A percentile compares a stretch with the other conserved stretches of the same genome.
phyloP scores from a whole-genome alignment of 176 grass and related monocot species.

The Microstegium vimineum region DNA sequence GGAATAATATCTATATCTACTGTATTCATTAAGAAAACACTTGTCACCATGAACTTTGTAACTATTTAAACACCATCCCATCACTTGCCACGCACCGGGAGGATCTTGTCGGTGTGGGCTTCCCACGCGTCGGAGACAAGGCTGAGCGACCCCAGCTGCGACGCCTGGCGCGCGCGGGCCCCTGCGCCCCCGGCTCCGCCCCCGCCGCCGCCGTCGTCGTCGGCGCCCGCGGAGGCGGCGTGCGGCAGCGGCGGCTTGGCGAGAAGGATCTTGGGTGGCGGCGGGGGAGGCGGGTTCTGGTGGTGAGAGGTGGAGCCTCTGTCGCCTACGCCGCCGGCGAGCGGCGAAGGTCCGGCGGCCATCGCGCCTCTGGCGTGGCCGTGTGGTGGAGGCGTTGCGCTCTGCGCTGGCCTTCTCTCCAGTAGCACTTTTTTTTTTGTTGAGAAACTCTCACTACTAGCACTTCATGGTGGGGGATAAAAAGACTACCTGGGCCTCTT shows the following conservation, averaged over 20 bases:
- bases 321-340: constrained; percentile 22
- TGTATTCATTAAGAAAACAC: neutral
- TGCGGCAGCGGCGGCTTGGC: constrained; percentile 47
- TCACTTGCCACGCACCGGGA: too few relatives aligned
- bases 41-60: neutral
- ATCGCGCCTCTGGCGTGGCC: neutral
- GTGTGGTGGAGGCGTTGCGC: neutral
- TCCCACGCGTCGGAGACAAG: too few relatives aligned
- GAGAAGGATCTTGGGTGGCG: constrained; percentile 91
- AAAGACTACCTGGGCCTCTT: neutral
- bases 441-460: too few relatives aligned
- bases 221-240: constrained; percentile 34
- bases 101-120: too few relatives aligned
- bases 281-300: constrained; percentile 40
- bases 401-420: neutral
- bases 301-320: constrained; percentile 5
- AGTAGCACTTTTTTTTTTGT: too few relatives aligned
- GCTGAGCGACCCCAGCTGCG: constrained; percentile 27
- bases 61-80: neutral
- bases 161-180: constrained; percentile 40
- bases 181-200: neutral
- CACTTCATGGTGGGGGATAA: too few relatives aligned
- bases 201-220: constrained; percentile 14
- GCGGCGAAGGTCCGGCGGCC: constrained; percentile 44
- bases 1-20: neutral